Evolutionary conservation across 202 grass and related monocot species (phyloP).

Genomic region (Digitaria exilis): DNA sequence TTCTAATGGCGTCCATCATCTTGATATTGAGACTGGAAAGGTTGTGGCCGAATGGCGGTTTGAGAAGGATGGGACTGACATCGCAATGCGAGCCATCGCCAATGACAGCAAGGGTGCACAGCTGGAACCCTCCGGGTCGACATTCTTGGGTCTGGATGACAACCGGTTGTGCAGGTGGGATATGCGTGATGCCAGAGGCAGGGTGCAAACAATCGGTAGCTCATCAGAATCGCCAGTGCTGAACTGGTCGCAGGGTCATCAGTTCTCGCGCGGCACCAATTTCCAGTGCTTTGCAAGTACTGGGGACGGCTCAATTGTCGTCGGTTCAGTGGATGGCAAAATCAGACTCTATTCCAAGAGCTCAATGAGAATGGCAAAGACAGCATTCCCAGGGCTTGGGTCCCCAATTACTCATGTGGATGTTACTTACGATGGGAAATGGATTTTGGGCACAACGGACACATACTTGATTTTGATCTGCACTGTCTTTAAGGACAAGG

Average conservation of each 20-base stretch:
- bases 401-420: conserved; percentile 78
- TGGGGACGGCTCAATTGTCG: conserved; percentile 81
- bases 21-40: conserved; percentile 91
- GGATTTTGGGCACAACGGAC: conserved; percentile 82
- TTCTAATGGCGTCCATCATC: conserved; percentile 64
- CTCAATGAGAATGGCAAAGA: conserved; percentile 94
- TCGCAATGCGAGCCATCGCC: conserved; percentile 76
- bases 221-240: conserved; percentile 62
- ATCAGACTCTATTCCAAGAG: conserved; percentile 82
- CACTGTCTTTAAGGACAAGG: conserved; percentile 89
- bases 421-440: conserved; percentile 86
- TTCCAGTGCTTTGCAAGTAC: conserved; percentile 88
- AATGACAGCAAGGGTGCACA: conserved; percentile 84
- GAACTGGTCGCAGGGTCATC: conserved; percentile 81
- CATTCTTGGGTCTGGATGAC: conserved; percentile 85
- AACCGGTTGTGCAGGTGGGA: conserved; percentile 92
- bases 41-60: conserved; percentile 83
- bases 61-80: conserved; percentile 78
- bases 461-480: conserved; percentile 87
- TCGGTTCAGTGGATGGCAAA: conserved; percentile 84
- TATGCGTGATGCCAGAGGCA: conserved; percentile 73
- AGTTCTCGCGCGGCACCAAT: conserved; percentile 87
- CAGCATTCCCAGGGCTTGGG: conserved; percentile 76
- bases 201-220: conserved; percentile 71
- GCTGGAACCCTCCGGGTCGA: conserved; percentile 75